Evolutionary conservation across 148 eudicot genomes (phyloP).

Genomic region (Suaeda aralocaspica): DNA sequence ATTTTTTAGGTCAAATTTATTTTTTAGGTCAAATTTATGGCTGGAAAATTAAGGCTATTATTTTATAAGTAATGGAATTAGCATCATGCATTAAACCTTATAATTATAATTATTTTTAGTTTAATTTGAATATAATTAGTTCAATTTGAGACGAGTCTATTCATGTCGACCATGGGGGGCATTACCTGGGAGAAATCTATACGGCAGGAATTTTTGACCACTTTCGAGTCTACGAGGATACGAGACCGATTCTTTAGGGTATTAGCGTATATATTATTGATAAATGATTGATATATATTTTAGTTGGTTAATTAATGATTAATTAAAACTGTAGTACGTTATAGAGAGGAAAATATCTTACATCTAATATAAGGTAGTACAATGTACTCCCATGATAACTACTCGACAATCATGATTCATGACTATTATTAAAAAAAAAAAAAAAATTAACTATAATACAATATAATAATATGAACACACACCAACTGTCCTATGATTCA

Average conservation of each 20-base stretch:
- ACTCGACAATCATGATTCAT: conserved; percentile 20
- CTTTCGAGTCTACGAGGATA: conserved; percentile 36
- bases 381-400: conserved; percentile 30
- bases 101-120: too few relatives aligned
- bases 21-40: too few relatives aligned
- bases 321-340: conserved; percentile 9
- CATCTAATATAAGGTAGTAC: conserved; percentile 8
- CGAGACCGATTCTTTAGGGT: conserved; percentile 18
- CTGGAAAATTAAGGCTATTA: too few relatives aligned
- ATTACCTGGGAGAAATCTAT: background rate
- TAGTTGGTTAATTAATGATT: background rate
- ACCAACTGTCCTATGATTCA: conserved; percentile 25
- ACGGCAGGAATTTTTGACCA: conserved; percentile 19
- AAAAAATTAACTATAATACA: background rate
- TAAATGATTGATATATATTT: conserved; percentile 25
- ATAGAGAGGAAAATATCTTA: background rate
- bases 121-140: too few relatives aligned
- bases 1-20: too few relatives aligned
- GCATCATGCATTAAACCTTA: too few relatives aligned
- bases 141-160: background rate
- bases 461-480: background rate
- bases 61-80: too few relatives aligned
- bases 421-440: background rate
- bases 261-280: conserved; percentile 12
- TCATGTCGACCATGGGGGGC: background rate